Evolutionary conservation across 75 land plant species (phyloP), one percentile per base, ranked within the genome.

Genomic region (Sequoia sempervirens): DNA sequence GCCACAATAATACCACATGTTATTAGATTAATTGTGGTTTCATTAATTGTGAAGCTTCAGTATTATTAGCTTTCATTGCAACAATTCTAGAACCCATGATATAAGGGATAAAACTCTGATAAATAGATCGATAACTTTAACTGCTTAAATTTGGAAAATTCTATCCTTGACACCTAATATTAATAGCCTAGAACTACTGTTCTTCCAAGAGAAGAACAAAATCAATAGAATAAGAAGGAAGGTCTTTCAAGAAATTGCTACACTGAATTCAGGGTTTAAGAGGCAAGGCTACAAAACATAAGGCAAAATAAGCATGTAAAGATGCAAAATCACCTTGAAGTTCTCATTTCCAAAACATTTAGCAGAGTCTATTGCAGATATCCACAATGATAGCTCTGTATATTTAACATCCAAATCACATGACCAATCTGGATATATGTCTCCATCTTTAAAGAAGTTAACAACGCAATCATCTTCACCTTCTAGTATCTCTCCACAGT

Each of bases 351-450:
- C 90, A 82, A 88, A 88, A 75, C 53, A 64, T 66, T 85, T 88
- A 47, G 89, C 90, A 64, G 90, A 88, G 34, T 85, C 90, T 47
- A 89, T 89, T 36, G 85, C 90, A 74, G 84, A 73, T 79, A 88
- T 52, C 90, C 90, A 89, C 90, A 84, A 89, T 9, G 90, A 80
- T 2, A 86, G 86, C 43, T 88, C 87, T 47, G 53, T 70, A 54
- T 84, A 80, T 83, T 89, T 90, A 34, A 69, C 84, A 50, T 88
- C 89, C 45, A 89, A 73, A 37, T 89, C 90, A 58, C 85, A 74
- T 8, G 90, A 89, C 90, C 90, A 89, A 82, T 89, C 90, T 47
- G 87, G 90, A 70, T 85, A 89, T 12, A 75, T 85, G 69, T 89
- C 90, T 50, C 90, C 90, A 83, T 89, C 90, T 75, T 89, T 89